Conservation (phyloP, 768 basidiomycete species). For the Harrya chromipes region DNA sequence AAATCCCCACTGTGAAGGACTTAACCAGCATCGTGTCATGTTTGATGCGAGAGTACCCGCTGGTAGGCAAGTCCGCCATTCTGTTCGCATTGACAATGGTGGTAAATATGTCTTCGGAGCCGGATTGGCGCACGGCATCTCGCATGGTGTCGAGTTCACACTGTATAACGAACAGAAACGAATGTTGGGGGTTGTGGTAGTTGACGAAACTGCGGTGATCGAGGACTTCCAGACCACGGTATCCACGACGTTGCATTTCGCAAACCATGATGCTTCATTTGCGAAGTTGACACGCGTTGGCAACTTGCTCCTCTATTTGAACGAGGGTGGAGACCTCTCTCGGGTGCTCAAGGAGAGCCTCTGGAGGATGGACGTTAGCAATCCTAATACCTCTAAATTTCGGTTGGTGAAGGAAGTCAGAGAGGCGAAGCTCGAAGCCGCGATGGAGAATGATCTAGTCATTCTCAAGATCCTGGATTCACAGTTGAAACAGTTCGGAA, state of each 20-base stretch:
- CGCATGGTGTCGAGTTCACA: constrained; percentile 14
- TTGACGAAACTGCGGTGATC: constrained; percentile 9
- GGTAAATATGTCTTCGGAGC: constrained; percentile 20
- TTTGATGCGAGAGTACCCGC: constrained; percentile 21
- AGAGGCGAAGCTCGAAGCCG: constrained; percentile 4
- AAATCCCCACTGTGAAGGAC: constrained; percentile 30
- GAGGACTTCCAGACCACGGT: constrained; percentile 13
- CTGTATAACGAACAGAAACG: constrained; percentile 11
- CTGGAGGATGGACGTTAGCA: neutral
- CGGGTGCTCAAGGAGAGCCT: neutral
- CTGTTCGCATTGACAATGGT: neutral
- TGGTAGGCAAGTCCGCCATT: constrained; percentile 5
- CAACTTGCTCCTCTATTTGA: constrained; percentile 1
- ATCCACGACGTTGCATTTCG: neutral
- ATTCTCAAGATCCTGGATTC: constrained; percentile 3
- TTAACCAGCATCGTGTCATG: constrained; percentile 18
- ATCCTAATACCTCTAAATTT: neutral
- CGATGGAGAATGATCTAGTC: neutral
- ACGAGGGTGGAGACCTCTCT: neutral
- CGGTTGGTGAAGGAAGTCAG: neutral
- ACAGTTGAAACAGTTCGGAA: constrained; percentile 1
- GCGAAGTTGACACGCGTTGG: constrained; percentile 4
- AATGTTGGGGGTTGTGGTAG: neutral
- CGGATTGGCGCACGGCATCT: constrained; percentile 27
- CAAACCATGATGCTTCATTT: neutral